Percentiles rank a stretch among this genome's conserved stretches.
phyloP scores from a whole-genome alignment of 129 eudicot species.

The Lactuca sativa region DNA sequence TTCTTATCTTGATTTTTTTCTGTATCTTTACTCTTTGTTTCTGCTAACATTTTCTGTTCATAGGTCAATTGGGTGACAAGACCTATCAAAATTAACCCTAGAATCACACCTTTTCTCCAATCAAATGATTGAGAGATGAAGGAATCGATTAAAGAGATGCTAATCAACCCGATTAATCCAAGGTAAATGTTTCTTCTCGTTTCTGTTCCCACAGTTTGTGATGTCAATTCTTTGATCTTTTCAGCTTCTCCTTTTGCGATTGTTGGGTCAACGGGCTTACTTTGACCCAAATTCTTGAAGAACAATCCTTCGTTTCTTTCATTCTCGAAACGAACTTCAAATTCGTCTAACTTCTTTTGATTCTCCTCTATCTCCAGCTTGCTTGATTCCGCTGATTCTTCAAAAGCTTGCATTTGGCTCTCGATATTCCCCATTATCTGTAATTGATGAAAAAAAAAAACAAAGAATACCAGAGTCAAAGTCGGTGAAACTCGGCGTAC shows the following conservation, averaged over 20 bases:
- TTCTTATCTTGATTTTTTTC: slow-evolving; percentile 40
- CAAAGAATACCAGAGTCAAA: slow-evolving; percentile 15
- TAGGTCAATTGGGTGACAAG: slow-evolving; percentile 68
- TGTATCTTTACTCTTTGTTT: slow-evolving; percentile 33
- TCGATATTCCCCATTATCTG: slow-evolving; percentile 93
- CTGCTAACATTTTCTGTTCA: slow-evolving; percentile 66
- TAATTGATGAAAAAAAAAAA: slow-evolving; percentile 12
- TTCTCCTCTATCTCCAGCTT: slow-evolving; percentile 65
- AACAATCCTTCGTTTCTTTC: slow-evolving; percentile 75
- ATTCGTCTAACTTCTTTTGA: slow-evolving; percentile 56
- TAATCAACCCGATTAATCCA: slow-evolving; percentile 60
- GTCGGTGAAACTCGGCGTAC: not conserved
- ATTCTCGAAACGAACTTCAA: slow-evolving; percentile 64
- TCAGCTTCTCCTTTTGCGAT: slow-evolving; percentile 53
- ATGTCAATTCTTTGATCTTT: slow-evolving; percentile 47
- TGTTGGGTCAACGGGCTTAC: slow-evolving; percentile 43
- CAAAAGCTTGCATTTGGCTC: slow-evolving; percentile 78
- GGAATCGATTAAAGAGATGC: slow-evolving; percentile 54
- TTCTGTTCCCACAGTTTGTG: slow-evolving; percentile 55
- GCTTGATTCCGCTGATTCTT: slow-evolving; percentile 64
- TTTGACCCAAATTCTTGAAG: slow-evolving; percentile 54
- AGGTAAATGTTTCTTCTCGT: slow-evolving; percentile 73
- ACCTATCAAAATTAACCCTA: slow-evolving; percentile 63
- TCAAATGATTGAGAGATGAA: slow-evolving; percentile 49
- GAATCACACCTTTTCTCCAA: slow-evolving; percentile 65